Base-by-base conservation (phyloP, 768 basidiomycete genomes). In the Mycena olivaceomarginata region DNA sequence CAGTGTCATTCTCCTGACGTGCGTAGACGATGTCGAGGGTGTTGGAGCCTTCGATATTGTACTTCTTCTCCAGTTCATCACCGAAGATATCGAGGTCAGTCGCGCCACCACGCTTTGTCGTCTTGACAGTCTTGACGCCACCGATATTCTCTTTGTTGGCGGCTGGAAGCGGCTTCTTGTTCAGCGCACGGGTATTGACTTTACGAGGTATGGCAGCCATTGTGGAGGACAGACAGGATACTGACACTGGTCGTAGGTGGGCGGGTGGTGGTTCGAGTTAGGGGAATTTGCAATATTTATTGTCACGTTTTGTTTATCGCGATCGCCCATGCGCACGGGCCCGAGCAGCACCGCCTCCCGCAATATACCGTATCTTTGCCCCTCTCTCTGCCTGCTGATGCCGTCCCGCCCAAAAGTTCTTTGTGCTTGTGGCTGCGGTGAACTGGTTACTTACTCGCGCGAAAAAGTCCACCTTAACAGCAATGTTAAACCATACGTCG, bases 31-130 rank as follows among this genome's bases (percentile, higher is more conserved):
- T 25, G 9, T 66, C 65, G 9, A 12, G 4, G 12, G 16, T 20
- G 37, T 48, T 66, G 45, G 11, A 46, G n/a, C 65, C 65, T 31
- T 66, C 65, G 15, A 66, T 31, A 16, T 66, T 48, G 16, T 22
- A 66, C 16, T 45, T 66, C 45, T 66, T 2, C 53, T 56, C 51
- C 2, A 67, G 22, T 22, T 51, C 8, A 22, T 67, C 65, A 10
- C 15, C 4, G 41, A 62, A 62, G 16, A 7, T 15, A 1, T 62
- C 37, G 31, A 31, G n/a, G 20, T 56, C n/a, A 4, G 5, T 18
- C 4, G 53, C 8, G 53, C 7, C 18, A 11, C 9, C 8, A 4
- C 12, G 53, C 5, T 20, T 18, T 10, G 4, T 22, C 5, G 20
- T 18, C 18, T n/a, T 5, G 13, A 16, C 11, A 4, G 46, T 11